Evolutionary conservation across 768 basidiomycete species (phyloP).

Genomic region (Panus rudis): DNA sequence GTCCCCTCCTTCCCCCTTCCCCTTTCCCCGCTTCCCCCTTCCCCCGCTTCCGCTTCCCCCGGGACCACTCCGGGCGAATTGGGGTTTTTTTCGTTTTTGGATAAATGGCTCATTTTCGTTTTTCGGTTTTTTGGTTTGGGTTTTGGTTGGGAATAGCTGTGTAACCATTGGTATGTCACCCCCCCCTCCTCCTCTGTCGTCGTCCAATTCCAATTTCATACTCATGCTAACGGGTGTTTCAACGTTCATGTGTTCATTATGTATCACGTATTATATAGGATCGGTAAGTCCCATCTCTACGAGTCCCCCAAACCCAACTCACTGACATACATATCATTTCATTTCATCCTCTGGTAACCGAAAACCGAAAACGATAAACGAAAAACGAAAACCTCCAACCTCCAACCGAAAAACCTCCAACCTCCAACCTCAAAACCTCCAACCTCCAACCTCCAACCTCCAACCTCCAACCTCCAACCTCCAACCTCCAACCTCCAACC

Average conservation of each 20-base stretch:
- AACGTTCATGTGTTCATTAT: no score
- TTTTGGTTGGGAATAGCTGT: no score
- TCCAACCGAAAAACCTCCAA: background rate
- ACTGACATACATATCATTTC: no score
- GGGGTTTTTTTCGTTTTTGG: no score
- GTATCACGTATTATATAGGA: slow-evolving; percentile 16
- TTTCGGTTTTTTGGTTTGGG: no score
- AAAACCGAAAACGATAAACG: no score
- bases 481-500: no score
- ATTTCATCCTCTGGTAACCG: background rate
- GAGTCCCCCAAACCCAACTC: background rate
- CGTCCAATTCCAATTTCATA: background rate
- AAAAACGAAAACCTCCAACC: no score
- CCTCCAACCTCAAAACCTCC: background rate
- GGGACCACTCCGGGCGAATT: no score
- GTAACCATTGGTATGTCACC: slow-evolving; percentile 23
- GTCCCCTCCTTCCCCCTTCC: background rate
- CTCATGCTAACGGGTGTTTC: background rate
- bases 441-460: no score
- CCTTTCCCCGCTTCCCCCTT: background rate
- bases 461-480: no score
- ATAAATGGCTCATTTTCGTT: no score
- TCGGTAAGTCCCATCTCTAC: slow-evolving; percentile 13
- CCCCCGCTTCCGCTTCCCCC: background rate
- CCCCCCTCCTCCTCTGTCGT: background rate